phyloP scores from a whole-genome alignment of 768 basidiomycete genomes.

The Mycena olivaceomarginata region DNA sequence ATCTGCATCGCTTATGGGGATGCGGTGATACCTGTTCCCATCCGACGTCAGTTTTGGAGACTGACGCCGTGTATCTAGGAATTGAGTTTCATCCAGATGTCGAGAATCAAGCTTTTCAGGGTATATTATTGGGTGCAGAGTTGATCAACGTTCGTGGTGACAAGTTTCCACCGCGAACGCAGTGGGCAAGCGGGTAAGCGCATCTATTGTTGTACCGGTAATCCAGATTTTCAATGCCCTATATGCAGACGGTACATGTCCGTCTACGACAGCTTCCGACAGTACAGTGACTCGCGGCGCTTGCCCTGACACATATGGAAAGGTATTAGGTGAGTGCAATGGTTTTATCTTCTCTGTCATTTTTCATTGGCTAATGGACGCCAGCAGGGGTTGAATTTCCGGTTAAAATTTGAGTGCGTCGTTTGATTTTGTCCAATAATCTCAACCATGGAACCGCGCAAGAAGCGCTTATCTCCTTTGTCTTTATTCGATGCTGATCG shows the following conservation, averaged over 20 bases:
- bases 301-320: constrained; percentile 90
- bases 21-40: neutral
- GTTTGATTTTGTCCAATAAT: too few relatives aligned
- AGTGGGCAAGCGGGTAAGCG: constrained; percentile 66
- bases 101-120: too few relatives aligned
- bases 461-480: too few relatives aligned
- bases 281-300: constrained; percentile 76
- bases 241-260: too few relatives aligned
- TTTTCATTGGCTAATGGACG: too few relatives aligned
- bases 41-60: neutral
- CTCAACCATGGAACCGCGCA: too few relatives aligned
- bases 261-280: constrained; percentile 57
- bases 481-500: too few relatives aligned
- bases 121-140: constrained; percentile 89
- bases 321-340: constrained; percentile 73
- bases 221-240: constrained; percentile 69
- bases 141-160: constrained; percentile 75
- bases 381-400: too few relatives aligned
- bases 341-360: too few relatives aligned
- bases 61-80: constrained; percentile 58
- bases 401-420: too few relatives aligned
- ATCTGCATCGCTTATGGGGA: too few relatives aligned
- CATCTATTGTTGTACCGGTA: neutral
- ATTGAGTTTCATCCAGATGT: constrained; percentile 87
- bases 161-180: constrained; percentile 28